Conservation (phyloP, 805 yeast genomes). For the Kodamaea lidongshanica region DNA sequence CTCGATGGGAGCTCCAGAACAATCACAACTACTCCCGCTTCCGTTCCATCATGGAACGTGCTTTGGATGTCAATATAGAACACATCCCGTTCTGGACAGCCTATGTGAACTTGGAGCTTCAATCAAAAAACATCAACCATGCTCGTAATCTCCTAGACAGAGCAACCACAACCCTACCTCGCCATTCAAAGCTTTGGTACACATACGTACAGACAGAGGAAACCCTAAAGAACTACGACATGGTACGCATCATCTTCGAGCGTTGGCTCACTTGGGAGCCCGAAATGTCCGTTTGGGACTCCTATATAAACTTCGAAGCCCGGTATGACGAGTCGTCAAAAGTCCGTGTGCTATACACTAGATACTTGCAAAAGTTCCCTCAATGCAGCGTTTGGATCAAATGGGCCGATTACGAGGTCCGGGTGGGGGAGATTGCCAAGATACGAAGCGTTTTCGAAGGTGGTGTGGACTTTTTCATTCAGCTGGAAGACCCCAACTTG, state of each 20-base stretch:
- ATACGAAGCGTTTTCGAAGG: conserved; percentile 62
- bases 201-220: conserved; percentile 80
- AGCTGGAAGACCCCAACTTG: conserved; percentile 12
- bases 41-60: conserved; percentile 82
- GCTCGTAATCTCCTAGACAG: conserved; percentile 82
- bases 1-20: conserved; percentile 70
- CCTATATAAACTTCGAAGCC: conserved; percentile 66
- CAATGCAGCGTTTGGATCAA: conserved; percentile 56
- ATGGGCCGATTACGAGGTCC: conserved; percentile 69
- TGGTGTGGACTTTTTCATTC: conserved; percentile 51
- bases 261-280: conserved; percentile 85
- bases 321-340: conserved; percentile 54
- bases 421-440: conserved; percentile 32
- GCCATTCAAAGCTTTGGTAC: conserved; percentile 83
- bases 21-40: conserved; percentile 77
- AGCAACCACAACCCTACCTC: conserved; percentile 67
- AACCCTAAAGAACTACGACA: conserved; percentile 54
- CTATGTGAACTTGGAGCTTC: conserved; percentile 73
- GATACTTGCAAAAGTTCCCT: conserved; percentile 44
- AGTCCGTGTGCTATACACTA: conserved; percentile 52
- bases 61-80: conserved; percentile 66
- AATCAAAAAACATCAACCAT: conserved; percentile 69
- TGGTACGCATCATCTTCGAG: conserved; percentile 61
- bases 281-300: conserved; percentile 58
- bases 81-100: conserved; percentile 82